These are phyloP conservation scores for Gossypioides kirkii DNA, from an alignment of 345 rosid genomes.

Conservation along the genomic window DNA sequence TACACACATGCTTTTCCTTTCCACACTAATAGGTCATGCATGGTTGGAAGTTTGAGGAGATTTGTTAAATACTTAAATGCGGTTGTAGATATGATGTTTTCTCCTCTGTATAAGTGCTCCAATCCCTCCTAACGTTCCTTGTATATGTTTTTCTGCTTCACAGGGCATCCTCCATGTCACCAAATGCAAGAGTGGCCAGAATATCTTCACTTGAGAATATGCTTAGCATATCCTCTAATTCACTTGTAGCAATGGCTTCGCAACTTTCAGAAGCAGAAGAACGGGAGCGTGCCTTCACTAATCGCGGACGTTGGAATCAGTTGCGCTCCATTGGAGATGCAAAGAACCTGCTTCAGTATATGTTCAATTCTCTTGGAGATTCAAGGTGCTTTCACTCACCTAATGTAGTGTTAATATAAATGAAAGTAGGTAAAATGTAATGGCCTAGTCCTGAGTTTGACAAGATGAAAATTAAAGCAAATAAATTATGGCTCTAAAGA, in stretches of 20 bases:
- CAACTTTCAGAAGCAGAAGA: constrained; percentile 99
- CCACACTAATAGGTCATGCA: neutral
- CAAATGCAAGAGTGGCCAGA: constrained; percentile 84
- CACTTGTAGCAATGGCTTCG: constrained; percentile 97
- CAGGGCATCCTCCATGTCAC: constrained; percentile 97
- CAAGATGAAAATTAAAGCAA: too few species aligned
- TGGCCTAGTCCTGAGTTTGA: too few species aligned
- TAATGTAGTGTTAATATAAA: too few species aligned
- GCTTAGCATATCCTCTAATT: constrained; percentile 87
- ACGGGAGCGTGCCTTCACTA: constrained; percentile 80
- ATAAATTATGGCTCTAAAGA: too few species aligned
- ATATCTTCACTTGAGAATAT: constrained; percentile 90
- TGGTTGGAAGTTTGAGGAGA: neutral
- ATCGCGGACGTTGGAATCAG: constrained; percentile 98
- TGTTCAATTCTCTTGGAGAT: constrained; percentile 85
- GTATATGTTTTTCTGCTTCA: constrained; percentile 11
- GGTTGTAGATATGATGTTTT: neutral
- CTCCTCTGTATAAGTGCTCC: neutral
- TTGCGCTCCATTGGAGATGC: constrained; percentile 98
- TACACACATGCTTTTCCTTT: neutral
- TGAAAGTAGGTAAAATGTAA: too few species aligned
- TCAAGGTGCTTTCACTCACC: constrained; percentile 41
- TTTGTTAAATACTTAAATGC: neutral
- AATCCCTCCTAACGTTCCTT: neutral
- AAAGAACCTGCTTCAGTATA: constrained; percentile 86